Evolutionary conservation across 805 yeast genomes (phyloP).

Genomic region (Ogataea ganodermae): DNA sequence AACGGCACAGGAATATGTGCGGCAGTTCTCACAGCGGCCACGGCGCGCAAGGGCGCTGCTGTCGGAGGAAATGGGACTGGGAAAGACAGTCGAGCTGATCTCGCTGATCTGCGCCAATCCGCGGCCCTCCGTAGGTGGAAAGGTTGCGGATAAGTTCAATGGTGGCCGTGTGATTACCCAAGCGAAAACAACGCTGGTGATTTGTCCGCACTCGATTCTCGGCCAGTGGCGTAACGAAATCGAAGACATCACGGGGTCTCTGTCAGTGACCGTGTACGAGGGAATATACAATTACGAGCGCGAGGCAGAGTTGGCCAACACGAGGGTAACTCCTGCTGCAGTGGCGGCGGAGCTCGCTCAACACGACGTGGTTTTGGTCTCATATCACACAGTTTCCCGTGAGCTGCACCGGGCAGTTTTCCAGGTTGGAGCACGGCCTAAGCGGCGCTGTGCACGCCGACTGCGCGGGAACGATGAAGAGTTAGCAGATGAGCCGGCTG

Average conservation of each 20-base stretch:
- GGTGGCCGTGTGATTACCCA: slow-evolving; percentile 46
- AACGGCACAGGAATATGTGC: slow-evolving; percentile 34
- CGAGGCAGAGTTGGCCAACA: slow-evolving; percentile 33
- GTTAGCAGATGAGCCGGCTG: slow-evolving; percentile 11
- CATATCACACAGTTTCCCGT: slow-evolving; percentile 67
- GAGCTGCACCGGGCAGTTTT: slow-evolving; percentile 82
- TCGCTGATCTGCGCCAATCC: slow-evolving; percentile 64
- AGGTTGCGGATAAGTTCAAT: slow-evolving; percentile 41
- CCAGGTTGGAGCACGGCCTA: slow-evolving; percentile 56
- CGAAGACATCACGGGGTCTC: slow-evolving; percentile 52
- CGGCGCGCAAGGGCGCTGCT: slow-evolving; percentile 61
- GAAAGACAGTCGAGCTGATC: slow-evolving; percentile 87
- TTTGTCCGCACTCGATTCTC: slow-evolving; percentile 83
- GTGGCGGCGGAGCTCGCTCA: slow-evolving; percentile 57
- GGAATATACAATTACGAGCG: slow-evolving; percentile 47
- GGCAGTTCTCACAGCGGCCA: slow-evolving; percentile 4
- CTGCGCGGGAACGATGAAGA: slow-evolving; percentile 16
- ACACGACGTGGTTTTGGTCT: slow-evolving; percentile 78
- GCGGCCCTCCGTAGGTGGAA: slow-evolving; percentile 40
- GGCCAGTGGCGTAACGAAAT: slow-evolving; percentile 88
- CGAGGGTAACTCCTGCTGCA: slow-evolving; percentile 27
- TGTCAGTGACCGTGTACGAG: slow-evolving; percentile 62
- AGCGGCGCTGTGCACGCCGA: slow-evolving; percentile 41
- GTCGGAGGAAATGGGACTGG: slow-evolving; percentile 97
- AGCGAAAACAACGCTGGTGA: slow-evolving; percentile 73